Evolutionary conservation across 139 green algal genomes (phyloP).

Genomic region (Chlorella ohadii): DNA sequence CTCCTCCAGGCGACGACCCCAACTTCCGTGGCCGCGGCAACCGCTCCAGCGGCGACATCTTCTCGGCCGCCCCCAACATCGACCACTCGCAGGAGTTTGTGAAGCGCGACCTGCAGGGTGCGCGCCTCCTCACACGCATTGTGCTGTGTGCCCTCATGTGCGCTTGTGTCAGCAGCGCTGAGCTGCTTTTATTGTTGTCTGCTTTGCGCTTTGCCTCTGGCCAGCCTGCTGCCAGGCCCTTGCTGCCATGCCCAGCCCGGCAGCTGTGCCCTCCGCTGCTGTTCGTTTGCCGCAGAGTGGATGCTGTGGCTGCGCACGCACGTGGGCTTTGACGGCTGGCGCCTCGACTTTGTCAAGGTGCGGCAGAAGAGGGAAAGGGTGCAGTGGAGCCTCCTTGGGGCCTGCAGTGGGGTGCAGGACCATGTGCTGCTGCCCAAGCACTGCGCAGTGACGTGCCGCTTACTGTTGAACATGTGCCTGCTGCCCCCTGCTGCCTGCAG

Average conservation of each 20-base stretch:
- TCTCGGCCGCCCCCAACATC: conserved; percentile 94
- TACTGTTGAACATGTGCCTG: no score
- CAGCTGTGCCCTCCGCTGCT: no score
- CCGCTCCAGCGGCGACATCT: conserved; percentile 87
- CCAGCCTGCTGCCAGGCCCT: neutral
- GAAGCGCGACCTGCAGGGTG: conserved; percentile 75
- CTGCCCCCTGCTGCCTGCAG: neutral
- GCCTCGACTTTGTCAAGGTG: conserved; percentile 94
- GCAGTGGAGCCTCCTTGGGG: no score
- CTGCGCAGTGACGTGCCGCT: no score
- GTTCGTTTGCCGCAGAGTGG: conserved; percentile 68
- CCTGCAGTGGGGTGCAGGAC: no score
- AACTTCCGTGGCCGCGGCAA: conserved; percentile 85
- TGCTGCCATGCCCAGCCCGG: neutral
- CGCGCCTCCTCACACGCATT: neutral
- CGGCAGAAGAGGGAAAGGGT: neutral
- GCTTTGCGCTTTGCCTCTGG: neutral
- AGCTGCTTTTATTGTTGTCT: no score
- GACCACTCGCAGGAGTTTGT: conserved; percentile 87
- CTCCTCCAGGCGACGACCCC: conserved; percentile 69
- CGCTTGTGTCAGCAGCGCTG: no score
- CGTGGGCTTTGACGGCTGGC: conserved; percentile 94
- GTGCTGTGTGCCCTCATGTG: no score
- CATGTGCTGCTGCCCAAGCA: no score
- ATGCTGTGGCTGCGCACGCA: conserved; percentile 85